Evolutionary conservation across 768 basidiomycete species (phyloP).

Genomic region (Royoungia palumana): DNA sequence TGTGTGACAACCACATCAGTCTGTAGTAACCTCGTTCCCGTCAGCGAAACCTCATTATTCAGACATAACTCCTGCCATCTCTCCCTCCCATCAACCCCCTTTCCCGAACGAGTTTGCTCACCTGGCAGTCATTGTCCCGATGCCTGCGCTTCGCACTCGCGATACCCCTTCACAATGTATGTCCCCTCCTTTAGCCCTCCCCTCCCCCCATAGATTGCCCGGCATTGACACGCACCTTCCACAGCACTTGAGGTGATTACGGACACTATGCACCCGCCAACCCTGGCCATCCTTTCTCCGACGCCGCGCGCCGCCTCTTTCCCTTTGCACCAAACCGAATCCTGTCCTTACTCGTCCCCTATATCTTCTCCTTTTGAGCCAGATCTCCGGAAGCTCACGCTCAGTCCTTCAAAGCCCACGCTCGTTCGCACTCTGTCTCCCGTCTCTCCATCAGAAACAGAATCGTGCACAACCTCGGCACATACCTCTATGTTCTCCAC

Average conservation of each 20-base stretch:
- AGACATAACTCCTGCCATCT: conserved; percentile 16
- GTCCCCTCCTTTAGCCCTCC: conserved; percentile 10
- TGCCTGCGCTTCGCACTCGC: conserved; percentile 79
- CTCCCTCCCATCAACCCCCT: conserved; percentile 33
- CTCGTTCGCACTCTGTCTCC: conserved; percentile 43
- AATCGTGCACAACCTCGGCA: conserved; percentile 31
- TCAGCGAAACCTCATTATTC: conserved; percentile 43
- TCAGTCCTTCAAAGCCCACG: conserved; percentile 41
- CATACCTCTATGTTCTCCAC: conserved; percentile 41
- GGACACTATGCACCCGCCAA: conserved; percentile 55
- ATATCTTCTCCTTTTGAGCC: conserved; percentile 72
- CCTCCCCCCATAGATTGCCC: conserved; percentile 3
- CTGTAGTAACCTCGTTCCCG: conserved; percentile 41
- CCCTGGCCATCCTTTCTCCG: conserved; percentile 54
- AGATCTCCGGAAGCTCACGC: conserved; percentile 48
- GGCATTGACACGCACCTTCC: conserved; percentile 13
- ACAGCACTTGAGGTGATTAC: conserved; percentile 75
- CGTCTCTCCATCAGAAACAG: conserved; percentile 26
- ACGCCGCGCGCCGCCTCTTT: conserved; percentile 55
- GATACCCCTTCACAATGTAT: conserved; percentile 58
- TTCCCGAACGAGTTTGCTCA: conserved; percentile 35
- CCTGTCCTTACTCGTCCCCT: conserved; percentile 65
- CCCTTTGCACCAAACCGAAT: conserved; percentile 35
- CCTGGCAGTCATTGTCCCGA: conserved; percentile 37
- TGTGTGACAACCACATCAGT: conserved; percentile 51